Base-by-base conservation (phyloP, 1,139 yeast species). In the Pneumocystis wakefieldiae region DNA sequence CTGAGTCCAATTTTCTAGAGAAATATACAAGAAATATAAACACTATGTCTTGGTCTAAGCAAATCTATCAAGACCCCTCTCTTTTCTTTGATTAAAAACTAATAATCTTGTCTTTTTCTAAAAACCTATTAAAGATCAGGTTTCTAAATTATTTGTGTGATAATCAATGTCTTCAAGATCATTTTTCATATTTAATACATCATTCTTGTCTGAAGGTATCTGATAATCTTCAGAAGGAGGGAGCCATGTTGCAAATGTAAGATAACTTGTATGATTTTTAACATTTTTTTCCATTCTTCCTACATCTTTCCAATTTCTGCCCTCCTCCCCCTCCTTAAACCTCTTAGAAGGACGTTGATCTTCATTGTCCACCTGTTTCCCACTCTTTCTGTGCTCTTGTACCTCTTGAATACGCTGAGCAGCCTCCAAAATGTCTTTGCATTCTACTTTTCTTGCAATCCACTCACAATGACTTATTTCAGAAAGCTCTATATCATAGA, bases 361-460 rank as follows among this genome's bases (percentile, higher is more conserved):
- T 62, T 68, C 69, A 61, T 72, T 71, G 55, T 72, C 71, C 32
- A 72, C 73, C 64, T 71, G 73, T 69, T 70, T 58, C 72, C 79
- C 68, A 86, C 82, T 69, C 80, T 77, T 71, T 85, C 89, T 57
- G 88, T 78, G 0, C 97, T 97, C 66, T 82, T 84, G 57, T 61
- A 94, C 89, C 71, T 89, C 97, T 70, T 84, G 81, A 64, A 94
- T 76, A 68, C 97, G 80, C 63, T 82, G 84, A 17, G 92, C 76
- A 0, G 94, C 97, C 72, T 92, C 96, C 64, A 81, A 84, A 2
- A 90, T 79, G 61, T 83, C 83, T 68, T 91, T 81, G 19, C 86
- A 84, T 97, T 92, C 90, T 66, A 85, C 89, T 71, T 87, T 85
- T 70, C 96, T 84, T 24, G 95, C 89, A 73, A 91, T 97, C 89